Conservation (phyloP, 306 rosid genomes). For the Begonia masoniana region DNA sequence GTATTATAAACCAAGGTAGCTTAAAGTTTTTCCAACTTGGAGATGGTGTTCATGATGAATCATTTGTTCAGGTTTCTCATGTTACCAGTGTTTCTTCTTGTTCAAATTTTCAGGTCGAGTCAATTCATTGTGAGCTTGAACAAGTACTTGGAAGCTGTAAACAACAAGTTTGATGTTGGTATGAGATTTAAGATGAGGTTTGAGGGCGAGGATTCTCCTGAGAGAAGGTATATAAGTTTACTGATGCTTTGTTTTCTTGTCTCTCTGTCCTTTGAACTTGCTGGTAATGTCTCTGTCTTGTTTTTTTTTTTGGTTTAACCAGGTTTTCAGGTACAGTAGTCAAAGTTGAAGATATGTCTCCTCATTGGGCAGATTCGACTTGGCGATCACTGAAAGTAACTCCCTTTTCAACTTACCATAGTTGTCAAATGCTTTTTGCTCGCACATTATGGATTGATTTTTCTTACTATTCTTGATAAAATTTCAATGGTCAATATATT, state of each 20-base stretch:
- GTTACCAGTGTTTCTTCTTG: neutral
- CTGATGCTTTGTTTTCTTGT: no score
- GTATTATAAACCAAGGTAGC: conserved; percentile 80
- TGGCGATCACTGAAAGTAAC: conserved; percentile 89
- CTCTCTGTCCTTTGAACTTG: no score
- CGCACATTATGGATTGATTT: neutral
- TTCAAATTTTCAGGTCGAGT: conserved; percentile 44
- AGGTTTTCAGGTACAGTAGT: conserved; percentile 88
- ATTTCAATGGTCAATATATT: no score
- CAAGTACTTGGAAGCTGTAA: conserved; percentile 54
- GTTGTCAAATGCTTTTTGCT: no score
- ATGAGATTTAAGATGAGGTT: conserved; percentile 82
- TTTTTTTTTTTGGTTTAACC: conserved; percentile 4
- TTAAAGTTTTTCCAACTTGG: neutral
- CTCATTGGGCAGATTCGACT: conserved; percentile 55
- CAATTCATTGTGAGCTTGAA: conserved; percentile 66
- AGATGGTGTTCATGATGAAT: neutral
- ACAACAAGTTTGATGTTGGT: conserved; percentile 50
- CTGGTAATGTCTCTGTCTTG: no score
- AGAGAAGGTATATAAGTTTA: conserved; percentile 49
- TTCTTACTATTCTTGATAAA: neutral
- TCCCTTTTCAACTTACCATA: conserved; percentile 1
- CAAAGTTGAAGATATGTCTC: conserved; percentile 68
- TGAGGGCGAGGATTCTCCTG: conserved; percentile 85
- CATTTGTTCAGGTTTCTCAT: conserved; percentile 1